Evolutionary conservation across 768 basidiomycete genomes (phyloP).

Genomic region (Mycena vitilis): DNA sequence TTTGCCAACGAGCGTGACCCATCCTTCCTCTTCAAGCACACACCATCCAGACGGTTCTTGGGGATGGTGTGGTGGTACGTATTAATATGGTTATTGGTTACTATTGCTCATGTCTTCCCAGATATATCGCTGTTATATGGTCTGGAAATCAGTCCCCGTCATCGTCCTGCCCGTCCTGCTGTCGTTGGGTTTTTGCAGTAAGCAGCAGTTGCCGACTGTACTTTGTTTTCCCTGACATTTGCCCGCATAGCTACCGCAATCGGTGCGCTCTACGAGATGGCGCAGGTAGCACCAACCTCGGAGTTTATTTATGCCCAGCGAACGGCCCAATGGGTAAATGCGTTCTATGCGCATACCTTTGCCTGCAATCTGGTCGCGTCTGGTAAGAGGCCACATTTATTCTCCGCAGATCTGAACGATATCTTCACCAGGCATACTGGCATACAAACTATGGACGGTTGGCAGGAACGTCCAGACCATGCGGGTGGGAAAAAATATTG

Average conservation of each 20-base stretch:
- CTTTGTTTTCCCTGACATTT: not conserved
- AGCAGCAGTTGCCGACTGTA: not conserved
- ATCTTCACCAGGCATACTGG: conserved; percentile 16
- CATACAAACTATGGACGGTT: conserved; percentile 22
- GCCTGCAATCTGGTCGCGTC: conserved; percentile 48
- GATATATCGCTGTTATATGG: conserved; percentile 42
- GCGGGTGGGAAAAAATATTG: conserved; percentile 32
- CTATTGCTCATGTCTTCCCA: not conserved
- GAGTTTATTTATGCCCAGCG: conserved; percentile 29
- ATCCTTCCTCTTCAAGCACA: conserved; percentile 42
- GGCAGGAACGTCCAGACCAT: conserved; percentile 41
- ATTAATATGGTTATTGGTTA: not conserved
- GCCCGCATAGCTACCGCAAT: not conserved
- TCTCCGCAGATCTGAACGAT: not conserved
- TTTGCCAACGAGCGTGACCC: conserved; percentile 42
- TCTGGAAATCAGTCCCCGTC: conserved; percentile 43
- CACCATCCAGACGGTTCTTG: conserved; percentile 19
- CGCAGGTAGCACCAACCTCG: not conserved
- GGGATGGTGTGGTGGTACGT: conserved; percentile 28
- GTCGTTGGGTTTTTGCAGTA: conserved; percentile 44
- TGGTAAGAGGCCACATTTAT: too few relatives aligned
- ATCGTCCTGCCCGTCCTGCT: conserved; percentile 44
- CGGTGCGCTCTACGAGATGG: conserved; percentile 7
- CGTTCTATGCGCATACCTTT: conserved; percentile 47
- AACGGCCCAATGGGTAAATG: conserved; percentile 52